A percentile compares a stretch with the other conserved stretches of the same genome.
Evolutionary conservation across 805 yeast species (phyloP).

Genomic region (Yarrowia porcina): DNA sequence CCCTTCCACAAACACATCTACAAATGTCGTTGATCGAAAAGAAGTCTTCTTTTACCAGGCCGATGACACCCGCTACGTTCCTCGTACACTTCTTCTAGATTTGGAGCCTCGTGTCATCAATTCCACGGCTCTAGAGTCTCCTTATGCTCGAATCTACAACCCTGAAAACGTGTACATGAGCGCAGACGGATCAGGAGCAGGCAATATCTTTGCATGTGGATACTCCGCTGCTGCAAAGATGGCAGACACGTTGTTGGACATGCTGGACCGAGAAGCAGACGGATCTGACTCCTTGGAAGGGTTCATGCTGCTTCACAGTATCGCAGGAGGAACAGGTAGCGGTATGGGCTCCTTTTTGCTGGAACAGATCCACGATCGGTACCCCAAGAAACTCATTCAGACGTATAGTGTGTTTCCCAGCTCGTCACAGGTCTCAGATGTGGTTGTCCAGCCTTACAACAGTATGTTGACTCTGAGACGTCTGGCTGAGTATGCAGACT

Average conservation of each 20-base stretch:
- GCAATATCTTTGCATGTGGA: constrained; percentile 94
- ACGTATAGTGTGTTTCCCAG: constrained; percentile 86
- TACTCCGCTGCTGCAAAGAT: constrained; percentile 67
- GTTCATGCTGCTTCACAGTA: constrained; percentile 87
- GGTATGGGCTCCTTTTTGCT: constrained; percentile 85
- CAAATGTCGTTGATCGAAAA: constrained; percentile 60
- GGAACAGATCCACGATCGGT: constrained; percentile 76
- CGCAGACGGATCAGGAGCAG: constrained; percentile 88
- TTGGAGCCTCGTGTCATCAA: constrained; percentile 81
- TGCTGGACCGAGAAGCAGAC: constrained; percentile 87
- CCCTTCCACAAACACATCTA: constrained; percentile 25
- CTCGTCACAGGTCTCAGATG: constrained; percentile 78
- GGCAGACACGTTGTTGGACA: constrained; percentile 70
- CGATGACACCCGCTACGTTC: constrained; percentile 76
- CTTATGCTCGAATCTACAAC: constrained; percentile 65
- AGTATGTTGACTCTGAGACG: constrained; percentile 78
- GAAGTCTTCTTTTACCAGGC: constrained; percentile 77
- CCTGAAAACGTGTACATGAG: constrained; percentile 78
- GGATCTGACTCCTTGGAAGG: constrained; percentile 86
- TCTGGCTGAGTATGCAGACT: constrained; percentile 79
- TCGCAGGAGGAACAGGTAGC: constrained; percentile 98
- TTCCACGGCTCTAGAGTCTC: constrained; percentile 49
- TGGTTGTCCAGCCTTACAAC: constrained; percentile 97
- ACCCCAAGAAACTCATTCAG: constrained; percentile 74
- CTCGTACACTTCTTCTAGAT: constrained; percentile 81